A percentile compares a stretch with the other conserved stretches of the same genome.
Evolutionary conservation across 768 basidiomycete genomes (phyloP).

Genomic region (Psilocybe cubensis): DNA sequence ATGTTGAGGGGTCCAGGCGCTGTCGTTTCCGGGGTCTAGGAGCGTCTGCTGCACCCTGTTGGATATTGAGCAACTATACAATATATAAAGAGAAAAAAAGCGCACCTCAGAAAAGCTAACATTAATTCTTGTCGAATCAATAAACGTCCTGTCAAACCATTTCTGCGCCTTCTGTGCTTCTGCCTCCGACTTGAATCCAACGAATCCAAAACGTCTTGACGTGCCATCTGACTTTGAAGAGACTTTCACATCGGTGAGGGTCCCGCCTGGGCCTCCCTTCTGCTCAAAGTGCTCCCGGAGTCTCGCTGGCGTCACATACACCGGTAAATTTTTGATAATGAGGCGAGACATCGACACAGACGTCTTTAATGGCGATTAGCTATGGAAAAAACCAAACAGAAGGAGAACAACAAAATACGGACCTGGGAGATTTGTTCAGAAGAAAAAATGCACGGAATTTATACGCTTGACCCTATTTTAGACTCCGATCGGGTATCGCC

Average conservation of each 20-base stretch:
- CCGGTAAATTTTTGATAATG: slow-evolving; percentile 81
- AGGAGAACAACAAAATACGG: slow-evolving; percentile 16
- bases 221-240: slow-evolving; percentile 78
- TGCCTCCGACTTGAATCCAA: slow-evolving; percentile 82
- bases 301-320: slow-evolving; percentile 63
- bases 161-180: slow-evolving; percentile 77
- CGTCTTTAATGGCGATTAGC: slow-evolving; percentile 1
- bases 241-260: slow-evolving; percentile 87
- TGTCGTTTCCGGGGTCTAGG: slow-evolving; percentile 75
- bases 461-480: neutral
- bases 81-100: slow-evolving; percentile 13
- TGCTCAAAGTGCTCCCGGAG: slow-evolving; percentile 73
- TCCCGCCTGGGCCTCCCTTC: slow-evolving; percentile 60
- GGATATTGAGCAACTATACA: neutral
- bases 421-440: slow-evolving; percentile 22
- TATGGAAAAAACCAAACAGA: neutral
- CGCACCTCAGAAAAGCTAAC: slow-evolving; percentile 81
- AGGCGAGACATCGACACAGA: slow-evolving; percentile 72
- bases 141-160: slow-evolving; percentile 86
- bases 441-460: slow-evolving; percentile 24
- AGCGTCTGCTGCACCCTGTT: slow-evolving; percentile 69
- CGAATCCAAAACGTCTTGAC: slow-evolving; percentile 87
- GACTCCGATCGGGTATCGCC: slow-evolving; percentile 32
- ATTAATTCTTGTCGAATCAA: slow-evolving; percentile 77
- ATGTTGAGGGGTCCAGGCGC: slow-evolving; percentile 42